Evolutionary conservation across 371 early-diverging fungal genomes (phyloP).

Genomic region (Batkoa obscura): DNA sequence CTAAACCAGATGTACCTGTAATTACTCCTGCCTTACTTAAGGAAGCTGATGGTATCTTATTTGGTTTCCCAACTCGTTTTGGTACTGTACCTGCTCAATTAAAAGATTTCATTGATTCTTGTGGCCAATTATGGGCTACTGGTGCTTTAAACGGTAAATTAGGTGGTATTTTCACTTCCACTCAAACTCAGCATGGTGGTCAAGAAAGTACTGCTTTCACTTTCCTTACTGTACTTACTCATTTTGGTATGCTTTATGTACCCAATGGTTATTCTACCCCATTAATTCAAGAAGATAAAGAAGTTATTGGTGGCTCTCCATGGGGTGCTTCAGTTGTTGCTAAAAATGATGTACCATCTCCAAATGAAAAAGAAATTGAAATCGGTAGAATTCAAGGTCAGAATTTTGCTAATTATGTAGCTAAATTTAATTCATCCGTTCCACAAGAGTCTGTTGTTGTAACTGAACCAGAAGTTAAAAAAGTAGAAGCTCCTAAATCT

Average conservation of each 20-base stretch:
- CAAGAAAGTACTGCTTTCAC: constrained; percentile 57
- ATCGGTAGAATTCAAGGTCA: constrained; percentile 44
- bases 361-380: constrained; percentile 37
- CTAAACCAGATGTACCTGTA: constrained; percentile 35
- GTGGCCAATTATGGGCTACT: constrained; percentile 46
- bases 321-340: constrained; percentile 21
- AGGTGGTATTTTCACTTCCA: constrained; percentile 50
- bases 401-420: constrained; percentile 16
- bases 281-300: constrained; percentile 23
- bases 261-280: constrained; percentile 27
- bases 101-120: constrained; percentile 45
- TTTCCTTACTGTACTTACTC: constrained; percentile 45
- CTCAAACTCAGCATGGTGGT: constrained; percentile 54
- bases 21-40: constrained; percentile 29
- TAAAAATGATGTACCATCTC: constrained; percentile 43
- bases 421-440: too few relatives aligned
- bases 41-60: constrained; percentile 55
- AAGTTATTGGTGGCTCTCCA: constrained; percentile 43
- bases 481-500: too few relatives aligned
- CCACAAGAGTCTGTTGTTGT: too few relatives aligned
- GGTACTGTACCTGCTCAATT: constrained; percentile 57
- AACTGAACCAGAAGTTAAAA: too few relatives aligned
- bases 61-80: constrained; percentile 60
- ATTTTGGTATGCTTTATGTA: constrained; percentile 66
- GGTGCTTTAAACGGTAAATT: constrained; percentile 49